Base-by-base conservation (phyloP, 345 rosid genomes). In the Eucalyptus pauciflora region DNA sequence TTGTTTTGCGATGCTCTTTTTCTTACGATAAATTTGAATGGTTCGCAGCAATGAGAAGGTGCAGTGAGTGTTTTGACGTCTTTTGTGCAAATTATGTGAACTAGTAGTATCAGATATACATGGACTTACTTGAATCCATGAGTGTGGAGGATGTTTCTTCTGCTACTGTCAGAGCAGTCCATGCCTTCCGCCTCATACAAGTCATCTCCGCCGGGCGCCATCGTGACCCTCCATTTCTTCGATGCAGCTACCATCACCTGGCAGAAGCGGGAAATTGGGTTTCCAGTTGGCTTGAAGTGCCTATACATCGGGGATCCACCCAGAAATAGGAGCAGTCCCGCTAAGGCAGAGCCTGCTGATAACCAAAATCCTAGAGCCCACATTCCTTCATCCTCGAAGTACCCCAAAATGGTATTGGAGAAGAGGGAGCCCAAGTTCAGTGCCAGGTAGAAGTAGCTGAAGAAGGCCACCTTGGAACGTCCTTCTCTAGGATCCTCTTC, bases 361-460 rank as follows among this genome's bases (percentile, higher is more conserved):
- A 64, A 95, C 99, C 99, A 98, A 88, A 98, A 98, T 18, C 99
- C 99, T 7, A 98, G 93, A 3, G 96, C 97, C 99, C 99, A 98
- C 95, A 93, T 88, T 10, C 99, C 99, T 69, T 95, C 96, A 51
- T 98, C 99, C 92, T 98, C 99, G 27, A 96, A 95, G 91, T 98
- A 98, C 12, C 99, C 95, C 86, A 98, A 89, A 83, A 98, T 92
- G 12, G 99, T 98, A 93, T 98, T 98, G 31, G 99, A 98, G 92
- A 98, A 96, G 92, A 98, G 98, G 43, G 99, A 96, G 3, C 99
- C 99, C 25, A 98, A 94, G 96, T 98, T 98, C 88, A 97, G 62
- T 76, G 99, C 96, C 8, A 98, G 93, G 95, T 98, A 98, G 90
- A 98, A 98, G 96, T 97, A 98, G 95, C 99, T 97, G 88, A 98